phyloP scores from a whole-genome alignment of 345 rosid species.

The Garcia nutans region DNA sequence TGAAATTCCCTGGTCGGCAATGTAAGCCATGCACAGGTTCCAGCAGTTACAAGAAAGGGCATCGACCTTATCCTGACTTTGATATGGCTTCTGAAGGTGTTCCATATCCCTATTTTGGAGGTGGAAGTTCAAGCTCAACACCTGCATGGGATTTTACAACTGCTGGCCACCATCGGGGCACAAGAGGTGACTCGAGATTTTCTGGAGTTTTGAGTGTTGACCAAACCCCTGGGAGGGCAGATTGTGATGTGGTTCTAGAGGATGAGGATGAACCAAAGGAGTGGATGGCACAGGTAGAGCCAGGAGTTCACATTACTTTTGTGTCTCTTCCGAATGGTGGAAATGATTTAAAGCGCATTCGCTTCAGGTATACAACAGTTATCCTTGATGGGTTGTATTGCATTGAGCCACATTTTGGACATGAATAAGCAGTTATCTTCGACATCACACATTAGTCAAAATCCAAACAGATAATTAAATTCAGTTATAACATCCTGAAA shows the following conservation, averaged over 20 bases:
- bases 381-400: neutral
- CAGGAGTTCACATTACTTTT: slow-evolving; percentile 95
- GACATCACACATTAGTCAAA: neutral
- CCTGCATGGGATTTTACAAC: slow-evolving; percentile 94
- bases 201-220: slow-evolving; percentile 44
- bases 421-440: neutral
- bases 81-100: slow-evolving; percentile 76
- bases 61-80: slow-evolving; percentile 58
- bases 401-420: neutral
- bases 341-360: slow-evolving; percentile 89
- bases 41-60: slow-evolving; percentile 64
- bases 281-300: slow-evolving; percentile 99
- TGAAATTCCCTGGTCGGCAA: slow-evolving; percentile 81
- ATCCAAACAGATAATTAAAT: neutral
- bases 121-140: slow-evolving; percentile 78
- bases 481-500: neutral
- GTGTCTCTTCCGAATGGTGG: slow-evolving; percentile 89
- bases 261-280: slow-evolving; percentile 85
- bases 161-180: slow-evolving; percentile 37
- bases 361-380: slow-evolving; percentile 63
- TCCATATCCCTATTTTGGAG: slow-evolving; percentile 72
- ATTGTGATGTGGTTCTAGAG: slow-evolving; percentile 68
- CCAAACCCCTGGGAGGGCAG: slow-evolving; percentile 56
- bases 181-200: slow-evolving; percentile 52
- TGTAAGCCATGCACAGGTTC: slow-evolving; percentile 89